Percentiles rank a stretch among this genome's conserved stretches.
Conservation (phyloP, 2,329 filamentous ascomycete species). For the Ceratocystis destructans region DNA sequence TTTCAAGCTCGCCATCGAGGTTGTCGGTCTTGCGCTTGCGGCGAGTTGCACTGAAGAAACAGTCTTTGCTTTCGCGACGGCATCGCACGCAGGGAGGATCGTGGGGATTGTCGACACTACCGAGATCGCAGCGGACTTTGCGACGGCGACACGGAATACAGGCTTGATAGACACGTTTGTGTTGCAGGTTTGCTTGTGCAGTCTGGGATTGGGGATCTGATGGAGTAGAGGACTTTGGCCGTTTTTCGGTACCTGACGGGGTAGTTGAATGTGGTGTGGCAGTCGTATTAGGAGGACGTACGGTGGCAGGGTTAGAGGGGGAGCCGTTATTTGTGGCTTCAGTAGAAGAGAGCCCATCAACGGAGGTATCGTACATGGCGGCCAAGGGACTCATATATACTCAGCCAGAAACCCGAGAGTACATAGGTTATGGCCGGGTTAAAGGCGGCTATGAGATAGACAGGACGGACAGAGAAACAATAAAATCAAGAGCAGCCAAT, state of each 20-base stretch:
- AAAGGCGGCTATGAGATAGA: slow-evolving; percentile 3
- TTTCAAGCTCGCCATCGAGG: slow-evolving; percentile 35
- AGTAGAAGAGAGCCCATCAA: not conserved
- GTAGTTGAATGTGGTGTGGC: not conserved
- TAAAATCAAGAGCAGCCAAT: not conserved
- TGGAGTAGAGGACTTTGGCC: not conserved
- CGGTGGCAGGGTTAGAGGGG: not conserved
- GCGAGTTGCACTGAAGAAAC: slow-evolving; percentile 88
- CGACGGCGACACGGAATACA: slow-evolving; percentile 49
- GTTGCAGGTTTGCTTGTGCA: slow-evolving; percentile 26
- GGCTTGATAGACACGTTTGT: slow-evolving; percentile 50
- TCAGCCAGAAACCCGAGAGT: not conserved
- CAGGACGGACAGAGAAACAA: not conserved
- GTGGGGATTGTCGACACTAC: slow-evolving; percentile 80
- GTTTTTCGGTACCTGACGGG: not conserved
- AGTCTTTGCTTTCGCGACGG: slow-evolving; percentile 87
- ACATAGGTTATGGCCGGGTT: not conserved
- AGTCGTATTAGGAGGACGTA: not conserved
- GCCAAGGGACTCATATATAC: not conserved
- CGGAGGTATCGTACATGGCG: slow-evolving; percentile 9
- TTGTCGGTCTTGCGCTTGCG: slow-evolving; percentile 73
- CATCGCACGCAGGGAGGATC: slow-evolving; percentile 91
- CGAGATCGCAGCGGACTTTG: slow-evolving; percentile 49
- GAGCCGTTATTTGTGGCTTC: slow-evolving; percentile 17
- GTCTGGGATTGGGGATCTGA: slow-evolving; percentile 10